Percentiles rank a stretch among this genome's conserved stretches.
Conservation (phyloP, 2,329 filamentous ascomycete genomes). For the Fusarium duplospermum region DNA sequence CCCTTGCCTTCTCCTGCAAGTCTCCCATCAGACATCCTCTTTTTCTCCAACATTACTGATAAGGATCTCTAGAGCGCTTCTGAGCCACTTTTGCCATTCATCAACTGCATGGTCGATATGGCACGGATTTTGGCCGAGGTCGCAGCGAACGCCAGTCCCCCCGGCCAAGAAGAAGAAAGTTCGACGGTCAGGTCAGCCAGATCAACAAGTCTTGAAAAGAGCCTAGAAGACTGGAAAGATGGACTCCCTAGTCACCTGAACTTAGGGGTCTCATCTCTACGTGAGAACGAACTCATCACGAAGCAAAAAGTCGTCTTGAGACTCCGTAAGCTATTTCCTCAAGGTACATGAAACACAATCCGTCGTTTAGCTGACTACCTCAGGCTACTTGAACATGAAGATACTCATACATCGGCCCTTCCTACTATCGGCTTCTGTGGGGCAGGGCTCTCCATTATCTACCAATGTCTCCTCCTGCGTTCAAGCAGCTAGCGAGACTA, state of each 20-base stretch:
- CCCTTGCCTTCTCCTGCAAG: not conserved
- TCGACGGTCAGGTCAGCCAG: not conserved
- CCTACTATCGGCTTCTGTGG: slow-evolving; percentile 1
- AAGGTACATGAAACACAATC: not conserved
- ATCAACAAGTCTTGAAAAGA: slow-evolving; percentile 3
- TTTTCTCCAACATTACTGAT: not conserved
- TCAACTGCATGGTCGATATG: slow-evolving; percentile 17
- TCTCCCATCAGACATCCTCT: not conserved
- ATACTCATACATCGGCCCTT: slow-evolving; percentile 16
- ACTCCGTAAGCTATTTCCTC: not conserved
- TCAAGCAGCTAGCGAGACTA: slow-evolving; percentile 19
- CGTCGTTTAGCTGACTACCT: not conserved
- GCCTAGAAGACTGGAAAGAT: slow-evolving; percentile 5
- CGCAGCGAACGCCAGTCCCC: slow-evolving; percentile 2
- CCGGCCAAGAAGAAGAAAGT: slow-evolving; percentile 4
- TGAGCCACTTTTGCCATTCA: slow-evolving; percentile 1
- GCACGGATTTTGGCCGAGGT: slow-evolving; percentile 11
- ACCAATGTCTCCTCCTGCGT: slow-evolving; percentile 8
- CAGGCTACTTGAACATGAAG: slow-evolving; percentile 14
- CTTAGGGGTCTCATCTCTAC: slow-evolving; percentile 1
- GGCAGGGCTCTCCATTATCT: not conserved
- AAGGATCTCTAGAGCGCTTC: not conserved
- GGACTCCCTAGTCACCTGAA: not conserved
- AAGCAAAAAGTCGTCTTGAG: slow-evolving; percentile 21
- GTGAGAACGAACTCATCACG: slow-evolving; percentile 18